Evolutionary conservation across 106 monocot species (phyloP), one percentile per base, ranked within the genome.

Genomic region (Allium fistulosum): DNA sequence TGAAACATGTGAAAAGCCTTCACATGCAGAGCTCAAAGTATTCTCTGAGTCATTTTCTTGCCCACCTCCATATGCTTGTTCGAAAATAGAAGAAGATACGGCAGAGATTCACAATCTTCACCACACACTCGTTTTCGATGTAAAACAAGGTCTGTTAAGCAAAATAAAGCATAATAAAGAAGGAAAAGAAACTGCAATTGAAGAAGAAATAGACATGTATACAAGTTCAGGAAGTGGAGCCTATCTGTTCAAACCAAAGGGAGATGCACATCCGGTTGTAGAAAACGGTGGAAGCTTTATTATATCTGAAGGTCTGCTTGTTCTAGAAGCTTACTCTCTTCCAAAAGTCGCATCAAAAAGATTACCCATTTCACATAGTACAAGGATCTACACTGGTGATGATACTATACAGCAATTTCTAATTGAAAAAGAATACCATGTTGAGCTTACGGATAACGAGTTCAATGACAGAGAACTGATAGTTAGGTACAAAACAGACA

Each of bases 391-490:
- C 52, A 85, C 47, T 74, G 71, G 62, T 18, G 82, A 87, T 65
- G 67, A 81, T 57, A 87, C 82, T 16, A 11, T 92, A 50, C 92
- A 97, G 73, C 87, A 82, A 61, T 77, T 92, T n/a, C 61, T 87
- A 22, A 83, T 97, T 45, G 97, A 97, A 69, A 97, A 97, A 71
- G 97, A 97, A 69, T 97, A 97, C 72, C 97, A 92, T 81, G 89
- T 92, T 58, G 97, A 97, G 55, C 61, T 92, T 68, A 55, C 82
- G 50, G 79, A 84, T 12, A 65, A 83, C 63, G 82, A 84, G 13
- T 97, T 87, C 73, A 90, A 89, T 68, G 86, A 97, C 72, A 82
- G 62, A 69, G 97, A 97, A 79, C 69, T 97, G 59, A 92, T 97
- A 53, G 80, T 77, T 28, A 76, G 92, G 80, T 97, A 82, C 69